Base-by-base conservation (phyloP, 805 yeast genomes). In the Saccharomycopsis malanga region DNA sequence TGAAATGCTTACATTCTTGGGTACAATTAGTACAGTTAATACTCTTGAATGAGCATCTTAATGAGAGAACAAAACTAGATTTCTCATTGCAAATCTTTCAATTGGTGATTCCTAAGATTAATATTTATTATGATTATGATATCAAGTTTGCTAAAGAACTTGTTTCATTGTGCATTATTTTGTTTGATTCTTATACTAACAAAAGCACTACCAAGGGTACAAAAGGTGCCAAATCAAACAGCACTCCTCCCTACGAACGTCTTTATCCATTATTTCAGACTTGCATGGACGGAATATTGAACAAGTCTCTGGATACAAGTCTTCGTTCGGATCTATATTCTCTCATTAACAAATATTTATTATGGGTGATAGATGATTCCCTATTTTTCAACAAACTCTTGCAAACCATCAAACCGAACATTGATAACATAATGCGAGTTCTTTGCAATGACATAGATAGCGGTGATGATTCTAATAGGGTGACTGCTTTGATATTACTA, bases 311-410 rank as follows among this genome's bases (percentile, higher is more conserved):
- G 0, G 77, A 88, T 0, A 70, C 84, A 3, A 61, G 71, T 0
- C 69, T 89, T 37, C 74, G 97, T 44, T 76, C 94, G 0, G 93
- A 88, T 57, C 69, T 91, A 39, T 91, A 91, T 62, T 76, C 83
- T 6, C 64, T 89, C 53, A 74, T 81, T 34, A 83, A 78, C 60
- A 79, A 76, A 56, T 85, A 79, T 54, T 61, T 89, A 47, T 70
- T 73, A 6, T 73, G 77, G 59, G 68, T 75, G 0, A 59, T 73
- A 48, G 61, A 60, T 2, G 71, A 71, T 44, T 65, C 64, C 30
- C 5, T 32, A 12, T 22, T 18, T 17, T 20, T 27, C 10, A 34
- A 37, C 9, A 34, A 24, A 23, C 62, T 76, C 7, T 59, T 75
- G 44, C 71, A 70, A n/a, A 72, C 76, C 22, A 64, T 87, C 39